Evolutionary conservation across 108 stramenopile species (phyloP).

Genomic region (Pseudonitzschia delicatissima): DNA sequence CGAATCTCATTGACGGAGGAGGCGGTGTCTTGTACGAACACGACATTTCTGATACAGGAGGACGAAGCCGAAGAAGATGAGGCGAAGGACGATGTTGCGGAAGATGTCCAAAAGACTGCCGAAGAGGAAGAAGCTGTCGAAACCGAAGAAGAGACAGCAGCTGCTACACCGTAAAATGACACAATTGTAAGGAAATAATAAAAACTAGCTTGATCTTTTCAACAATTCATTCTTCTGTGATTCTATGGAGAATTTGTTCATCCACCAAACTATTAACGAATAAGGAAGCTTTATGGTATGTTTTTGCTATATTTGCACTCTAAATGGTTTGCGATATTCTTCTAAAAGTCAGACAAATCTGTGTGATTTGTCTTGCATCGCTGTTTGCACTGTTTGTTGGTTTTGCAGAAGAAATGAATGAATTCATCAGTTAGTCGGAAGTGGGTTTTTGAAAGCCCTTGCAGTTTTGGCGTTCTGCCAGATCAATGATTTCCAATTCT

Average conservation of each 20-base stretch:
- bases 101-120: neutral
- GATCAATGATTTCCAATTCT: slow-evolving; percentile 62
- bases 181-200: neutral
- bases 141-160: neutral
- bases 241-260: no score
- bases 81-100: neutral
- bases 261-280: no score
- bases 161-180: neutral
- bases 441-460: slow-evolving; percentile 30
- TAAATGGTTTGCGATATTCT: no score
- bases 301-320: no score
- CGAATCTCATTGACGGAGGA: slow-evolving; percentile 80
- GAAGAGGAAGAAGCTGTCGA: neutral
- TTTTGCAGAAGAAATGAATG: no score
- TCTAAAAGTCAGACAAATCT: no score
- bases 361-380: no score
- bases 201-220: no score
- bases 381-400: no score
- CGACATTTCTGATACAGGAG: slow-evolving; percentile 76
- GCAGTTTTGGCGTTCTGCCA: slow-evolving; percentile 43
- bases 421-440: no score
- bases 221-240: no score
- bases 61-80: slow-evolving; percentile 41
- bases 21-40: slow-evolving; percentile 85
- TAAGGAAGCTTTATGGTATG: neutral